These are phyloP conservation scores for Penicillium sp. DNA, from an alignment of 2,329 filamentous ascomycete species.

Conservation along the genomic window DNA sequence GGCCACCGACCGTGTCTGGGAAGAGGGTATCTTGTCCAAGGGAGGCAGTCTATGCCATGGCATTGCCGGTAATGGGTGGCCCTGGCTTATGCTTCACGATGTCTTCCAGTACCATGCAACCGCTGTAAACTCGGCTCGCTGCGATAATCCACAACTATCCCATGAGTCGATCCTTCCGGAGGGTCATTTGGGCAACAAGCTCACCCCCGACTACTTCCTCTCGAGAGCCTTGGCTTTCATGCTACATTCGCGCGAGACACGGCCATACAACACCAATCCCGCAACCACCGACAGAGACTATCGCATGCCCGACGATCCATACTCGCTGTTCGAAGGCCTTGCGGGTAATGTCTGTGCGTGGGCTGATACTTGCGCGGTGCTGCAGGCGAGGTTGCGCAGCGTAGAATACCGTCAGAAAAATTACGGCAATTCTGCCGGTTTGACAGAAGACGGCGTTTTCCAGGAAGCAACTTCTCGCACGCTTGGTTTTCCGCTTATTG, in stretches of 20 bases:
- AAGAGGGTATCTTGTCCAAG: constrained; percentile 41
- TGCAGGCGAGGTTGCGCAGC: constrained; percentile 34
- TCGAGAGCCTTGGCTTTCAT: constrained; percentile 37
- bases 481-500: constrained; percentile 31
- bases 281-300: constrained; percentile 26
- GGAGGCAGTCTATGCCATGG: constrained; percentile 42
- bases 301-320: constrained; percentile 41
- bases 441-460: constrained; percentile 21
- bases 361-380: constrained; percentile 38
- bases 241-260: constrained; percentile 37
- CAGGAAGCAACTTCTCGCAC: constrained; percentile 18
- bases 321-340: constrained; percentile 39
- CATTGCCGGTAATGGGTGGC: constrained; percentile 41
- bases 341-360: constrained; percentile 41
- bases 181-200: constrained; percentile 9
- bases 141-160: constrained; percentile 19
- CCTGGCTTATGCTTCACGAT: constrained; percentile 36
- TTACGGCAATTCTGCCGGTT: neutral
- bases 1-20: constrained; percentile 37
- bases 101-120: constrained; percentile 32
- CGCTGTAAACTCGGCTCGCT: constrained; percentile 20
- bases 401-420: constrained; percentile 24
- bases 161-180: constrained; percentile 1
- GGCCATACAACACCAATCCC: constrained; percentile 29
- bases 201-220: constrained; percentile 37